Conservation (phyloP, 345 rosid species). For the Gossypium turneri region DNA sequence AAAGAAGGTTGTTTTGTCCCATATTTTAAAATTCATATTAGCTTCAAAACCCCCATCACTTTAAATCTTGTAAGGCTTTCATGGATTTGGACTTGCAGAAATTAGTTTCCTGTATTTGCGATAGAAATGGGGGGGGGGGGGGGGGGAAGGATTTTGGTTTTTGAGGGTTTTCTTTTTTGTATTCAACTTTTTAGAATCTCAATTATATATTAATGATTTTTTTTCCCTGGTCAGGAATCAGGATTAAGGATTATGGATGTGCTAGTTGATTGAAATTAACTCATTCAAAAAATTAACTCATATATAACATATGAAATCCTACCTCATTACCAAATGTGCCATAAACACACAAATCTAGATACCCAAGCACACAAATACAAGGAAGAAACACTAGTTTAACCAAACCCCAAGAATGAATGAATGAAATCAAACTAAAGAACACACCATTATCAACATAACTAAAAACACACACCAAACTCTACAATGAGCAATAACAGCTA, state of each 20-base stretch:
- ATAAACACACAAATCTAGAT: background rate
- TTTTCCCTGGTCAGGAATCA: background rate
- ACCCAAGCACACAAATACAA: background rate
- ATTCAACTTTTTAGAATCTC: background rate
- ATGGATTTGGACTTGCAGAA: background rate
- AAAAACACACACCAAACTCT: slow-evolving; percentile 13
- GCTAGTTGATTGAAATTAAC: no score
- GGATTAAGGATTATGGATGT: no score
- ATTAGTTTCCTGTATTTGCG: background rate
- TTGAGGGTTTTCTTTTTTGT: background rate
- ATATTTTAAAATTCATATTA: background rate
- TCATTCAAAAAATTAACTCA: no score
- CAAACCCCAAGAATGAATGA: slow-evolving; percentile 8
- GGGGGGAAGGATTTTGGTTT: background rate
- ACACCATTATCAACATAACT: background rate
- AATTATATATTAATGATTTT: background rate
- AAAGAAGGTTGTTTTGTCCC: background rate
- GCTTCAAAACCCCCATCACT: background rate
- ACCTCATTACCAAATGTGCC: background rate
- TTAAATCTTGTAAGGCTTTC: background rate
- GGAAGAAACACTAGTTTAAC: background rate
- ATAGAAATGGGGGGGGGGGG: background rate
- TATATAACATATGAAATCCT: background rate
- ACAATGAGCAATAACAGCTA: background rate
- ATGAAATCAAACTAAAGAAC: slow-evolving; percentile 2